phyloP scores from a whole-genome alignment of 768 basidiomycete genomes.

The Chalciporus pseudorubinellus region DNA sequence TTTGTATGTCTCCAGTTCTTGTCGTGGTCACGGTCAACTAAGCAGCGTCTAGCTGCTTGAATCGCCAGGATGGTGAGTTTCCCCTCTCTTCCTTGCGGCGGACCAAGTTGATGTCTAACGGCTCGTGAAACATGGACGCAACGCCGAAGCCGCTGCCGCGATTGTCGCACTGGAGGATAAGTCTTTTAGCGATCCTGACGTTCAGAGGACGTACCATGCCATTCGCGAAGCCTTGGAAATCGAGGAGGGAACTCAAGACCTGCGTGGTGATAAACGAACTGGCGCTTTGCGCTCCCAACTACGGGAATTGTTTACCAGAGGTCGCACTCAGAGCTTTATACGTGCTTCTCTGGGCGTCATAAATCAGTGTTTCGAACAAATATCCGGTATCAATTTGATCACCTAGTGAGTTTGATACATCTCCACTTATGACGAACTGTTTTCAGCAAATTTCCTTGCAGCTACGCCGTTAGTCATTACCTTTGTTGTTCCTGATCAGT shows the following conservation, averaged over 20 bases:
- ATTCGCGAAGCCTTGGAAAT: slow-evolving; percentile 52
- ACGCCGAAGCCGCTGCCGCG: slow-evolving; percentile 56
- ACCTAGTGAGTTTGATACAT: slow-evolving; percentile 48
- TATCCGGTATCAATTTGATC: slow-evolving; percentile 65
- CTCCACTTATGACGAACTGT: not conserved
- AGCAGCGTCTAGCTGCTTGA: slow-evolving; percentile 46
- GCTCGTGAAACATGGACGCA: slow-evolving; percentile 54
- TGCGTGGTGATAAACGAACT: not conserved
- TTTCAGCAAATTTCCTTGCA: slow-evolving; percentile 7
- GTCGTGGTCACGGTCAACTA: not conserved
- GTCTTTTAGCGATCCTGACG: slow-evolving; percentile 42
- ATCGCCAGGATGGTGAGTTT: slow-evolving; percentile 53
- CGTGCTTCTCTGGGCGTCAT: slow-evolving; percentile 53
- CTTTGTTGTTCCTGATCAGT: not conserved
- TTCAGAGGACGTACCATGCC: slow-evolving; percentile 51
- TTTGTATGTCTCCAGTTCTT: slow-evolving; percentile 39
- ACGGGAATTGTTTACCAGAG: slow-evolving; percentile 53
- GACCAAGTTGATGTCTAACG: slow-evolving; percentile 24
- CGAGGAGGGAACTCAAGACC: slow-evolving; percentile 29
- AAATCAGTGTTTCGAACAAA: slow-evolving; percentile 68
- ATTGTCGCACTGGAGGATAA: slow-evolving; percentile 61
- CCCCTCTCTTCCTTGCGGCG: not conserved
- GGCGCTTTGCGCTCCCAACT: slow-evolving; percentile 31
- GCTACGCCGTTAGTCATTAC: slow-evolving; percentile 30
- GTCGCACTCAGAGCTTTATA: slow-evolving; percentile 60